phyloP scores from a whole-genome alignment of 2,329 filamentous ascomycete genomes.

The Phialophora verrucosa region DNA sequence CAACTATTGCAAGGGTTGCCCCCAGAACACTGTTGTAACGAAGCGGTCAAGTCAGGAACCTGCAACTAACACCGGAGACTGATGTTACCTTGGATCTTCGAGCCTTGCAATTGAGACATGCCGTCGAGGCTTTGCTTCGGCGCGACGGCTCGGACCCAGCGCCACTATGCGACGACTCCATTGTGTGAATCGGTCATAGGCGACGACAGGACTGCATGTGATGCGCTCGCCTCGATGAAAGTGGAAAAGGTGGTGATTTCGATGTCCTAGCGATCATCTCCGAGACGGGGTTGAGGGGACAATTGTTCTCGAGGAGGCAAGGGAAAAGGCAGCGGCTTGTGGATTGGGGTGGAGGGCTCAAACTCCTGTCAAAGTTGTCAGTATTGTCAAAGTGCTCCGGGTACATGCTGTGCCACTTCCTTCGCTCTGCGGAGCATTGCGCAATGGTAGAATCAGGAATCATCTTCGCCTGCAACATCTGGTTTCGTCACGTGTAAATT shows the following conservation, averaged over 20 bases:
- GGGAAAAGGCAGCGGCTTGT: neutral
- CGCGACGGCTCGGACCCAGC: neutral
- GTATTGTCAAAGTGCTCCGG: neutral
- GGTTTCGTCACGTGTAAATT: neutral
- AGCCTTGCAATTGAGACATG: conserved; percentile 23
- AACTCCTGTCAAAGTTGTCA: neutral
- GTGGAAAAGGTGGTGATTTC: neutral
- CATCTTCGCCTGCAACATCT: neutral
- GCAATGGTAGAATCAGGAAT: neutral
- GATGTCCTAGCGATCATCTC: neutral
- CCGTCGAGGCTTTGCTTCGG: conserved; percentile 6
- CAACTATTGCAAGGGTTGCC: conserved; percentile 21
- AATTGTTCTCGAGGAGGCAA: neutral
- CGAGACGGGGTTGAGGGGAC: neutral
- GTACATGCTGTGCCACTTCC: neutral
- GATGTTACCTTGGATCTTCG: conserved; percentile 22
- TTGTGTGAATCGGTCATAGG: neutral
- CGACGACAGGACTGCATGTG: neutral
- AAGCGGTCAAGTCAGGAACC: neutral
- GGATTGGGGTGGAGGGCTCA: neutral
- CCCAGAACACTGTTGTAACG: conserved; percentile 19
- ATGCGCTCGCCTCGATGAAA: neutral
- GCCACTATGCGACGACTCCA: neutral
- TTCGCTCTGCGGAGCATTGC: neutral
- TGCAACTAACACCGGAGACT: neutral